Evolutionary conservation across 805 yeast genomes (phyloP).

Genomic region (Tetrapisispora arboricola): DNA sequence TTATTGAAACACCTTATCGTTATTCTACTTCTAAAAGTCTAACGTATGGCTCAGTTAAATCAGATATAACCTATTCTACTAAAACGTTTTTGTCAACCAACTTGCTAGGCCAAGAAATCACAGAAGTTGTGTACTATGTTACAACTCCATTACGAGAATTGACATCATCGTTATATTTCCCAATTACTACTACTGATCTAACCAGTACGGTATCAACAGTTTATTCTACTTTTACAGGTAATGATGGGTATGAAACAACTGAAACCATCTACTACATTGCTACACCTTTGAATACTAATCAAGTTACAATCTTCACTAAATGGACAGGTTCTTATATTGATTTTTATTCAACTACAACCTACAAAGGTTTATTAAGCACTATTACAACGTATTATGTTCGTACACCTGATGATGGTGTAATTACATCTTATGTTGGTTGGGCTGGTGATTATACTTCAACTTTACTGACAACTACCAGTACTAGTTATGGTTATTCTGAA

Average conservation of each 20-base stretch:
- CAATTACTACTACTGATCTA: background rate
- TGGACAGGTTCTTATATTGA: background rate
- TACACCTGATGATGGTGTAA: background rate
- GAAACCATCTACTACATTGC: background rate
- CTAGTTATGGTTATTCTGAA: background rate
- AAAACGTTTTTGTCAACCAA: background rate
- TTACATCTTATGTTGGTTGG: background rate
- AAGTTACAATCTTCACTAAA: background rate
- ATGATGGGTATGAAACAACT: slow-evolving; percentile 1
- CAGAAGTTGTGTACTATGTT: background rate
- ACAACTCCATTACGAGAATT: background rate
- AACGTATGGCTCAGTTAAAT: background rate
- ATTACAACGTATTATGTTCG: background rate
- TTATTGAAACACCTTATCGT: background rate
- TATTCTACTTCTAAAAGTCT: background rate
- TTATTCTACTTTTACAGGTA: slow-evolving; percentile 3
- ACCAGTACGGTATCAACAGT: slow-evolving; percentile 4
- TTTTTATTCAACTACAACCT: background rate
- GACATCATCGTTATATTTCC: background rate
- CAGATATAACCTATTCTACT: background rate
- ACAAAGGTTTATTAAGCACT: background rate
- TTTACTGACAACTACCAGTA: background rate
- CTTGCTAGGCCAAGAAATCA: background rate
- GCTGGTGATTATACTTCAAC: background rate
- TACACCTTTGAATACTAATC: background rate